Percentiles rank a stretch among this genome's conserved stretches.
Conservation (phyloP, 225 moss, liverwort and hornwort genomes). For the Polytrichum commune region DNA sequence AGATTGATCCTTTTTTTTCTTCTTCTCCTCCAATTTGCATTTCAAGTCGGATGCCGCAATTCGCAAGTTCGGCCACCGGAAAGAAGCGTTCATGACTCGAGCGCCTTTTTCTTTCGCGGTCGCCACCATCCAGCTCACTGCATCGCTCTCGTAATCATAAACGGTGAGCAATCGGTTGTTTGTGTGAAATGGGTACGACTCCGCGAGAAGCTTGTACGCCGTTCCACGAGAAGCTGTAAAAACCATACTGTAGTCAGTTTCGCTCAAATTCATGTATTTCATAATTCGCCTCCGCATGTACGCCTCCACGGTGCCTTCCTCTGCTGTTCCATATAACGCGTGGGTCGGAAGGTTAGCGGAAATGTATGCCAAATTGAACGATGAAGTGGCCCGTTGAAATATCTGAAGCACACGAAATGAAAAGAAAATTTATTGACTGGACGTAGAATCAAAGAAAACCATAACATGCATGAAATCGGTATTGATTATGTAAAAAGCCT, state of each 20-base stretch:
- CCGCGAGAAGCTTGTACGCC: slow-evolving; percentile 92
- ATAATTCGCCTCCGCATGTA: slow-evolving; percentile 84
- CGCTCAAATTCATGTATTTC: slow-evolving; percentile 86
- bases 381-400: slow-evolving; percentile 63
- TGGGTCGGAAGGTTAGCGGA: slow-evolving; percentile 93
- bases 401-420: slow-evolving; percentile 22
- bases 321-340: slow-evolving; percentile 87
- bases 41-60: slow-evolving; percentile 74
- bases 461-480: neutral
- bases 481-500: too few relatives aligned
- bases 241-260: slow-evolving; percentile 92
- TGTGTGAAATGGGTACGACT: slow-evolving; percentile 83
- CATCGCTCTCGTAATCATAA: slow-evolving; percentile 96
- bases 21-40: slow-evolving; percentile 85
- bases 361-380: slow-evolving; percentile 90
- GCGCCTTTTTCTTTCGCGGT: slow-evolving; percentile 84
- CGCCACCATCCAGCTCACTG: slow-evolving; percentile 86
- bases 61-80: slow-evolving; percentile 89
- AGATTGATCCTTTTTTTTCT: slow-evolving; percentile 70
- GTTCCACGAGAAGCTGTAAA: slow-evolving; percentile 93
- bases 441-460: neutral
- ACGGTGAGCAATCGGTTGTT: slow-evolving; percentile 79
- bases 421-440: neutral
- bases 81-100: slow-evolving; percentile 73
- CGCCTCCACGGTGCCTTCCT: slow-evolving; percentile 78